Conservation (phyloP, 2,329 filamentous ascomycete genomes). For the Penicillium freii region DNA sequence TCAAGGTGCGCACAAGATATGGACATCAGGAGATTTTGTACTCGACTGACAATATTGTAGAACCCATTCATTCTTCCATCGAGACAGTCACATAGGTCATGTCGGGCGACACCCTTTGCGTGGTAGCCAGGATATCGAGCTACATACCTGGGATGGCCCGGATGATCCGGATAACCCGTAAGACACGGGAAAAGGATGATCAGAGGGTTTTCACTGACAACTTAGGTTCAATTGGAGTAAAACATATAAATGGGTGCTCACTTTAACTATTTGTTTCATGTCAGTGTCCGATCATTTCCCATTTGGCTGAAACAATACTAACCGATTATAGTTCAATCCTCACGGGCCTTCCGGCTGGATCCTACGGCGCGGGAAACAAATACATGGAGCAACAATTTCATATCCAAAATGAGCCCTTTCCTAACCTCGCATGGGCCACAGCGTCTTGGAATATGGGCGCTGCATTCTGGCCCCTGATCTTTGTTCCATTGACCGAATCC, state of each 20-base stretch:
- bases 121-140: constrained; percentile 24
- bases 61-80: constrained; percentile 24
- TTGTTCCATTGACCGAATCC: constrained; percentile 41
- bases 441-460: constrained; percentile 40
- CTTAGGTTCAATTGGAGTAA: constrained; percentile 44
- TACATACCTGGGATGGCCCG: constrained; percentile 31
- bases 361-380: constrained; percentile 38
- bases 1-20: constrained; percentile 12
- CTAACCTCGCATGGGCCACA: constrained; percentile 37
- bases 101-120: constrained; percentile 24
- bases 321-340: constrained; percentile 35
- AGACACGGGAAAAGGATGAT: background rate
- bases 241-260: constrained; percentile 44
- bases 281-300: constrained; percentile 3
- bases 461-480: constrained; percentile 39
- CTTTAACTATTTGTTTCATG: constrained; percentile 46
- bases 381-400: constrained; percentile 34
- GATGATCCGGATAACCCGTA: constrained; percentile 35
- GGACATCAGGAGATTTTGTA: no score
- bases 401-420: constrained; percentile 36
- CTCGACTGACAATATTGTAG: constrained; percentile 7
- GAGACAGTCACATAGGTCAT: constrained; percentile 27
- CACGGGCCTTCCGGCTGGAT: constrained; percentile 43
- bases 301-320: background rate
- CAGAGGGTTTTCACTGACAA: background rate